These are phyloP conservation scores for Hansenula sp. DNA, from an alignment of 1,139 yeast species.

Conservation along the genomic window DNA sequence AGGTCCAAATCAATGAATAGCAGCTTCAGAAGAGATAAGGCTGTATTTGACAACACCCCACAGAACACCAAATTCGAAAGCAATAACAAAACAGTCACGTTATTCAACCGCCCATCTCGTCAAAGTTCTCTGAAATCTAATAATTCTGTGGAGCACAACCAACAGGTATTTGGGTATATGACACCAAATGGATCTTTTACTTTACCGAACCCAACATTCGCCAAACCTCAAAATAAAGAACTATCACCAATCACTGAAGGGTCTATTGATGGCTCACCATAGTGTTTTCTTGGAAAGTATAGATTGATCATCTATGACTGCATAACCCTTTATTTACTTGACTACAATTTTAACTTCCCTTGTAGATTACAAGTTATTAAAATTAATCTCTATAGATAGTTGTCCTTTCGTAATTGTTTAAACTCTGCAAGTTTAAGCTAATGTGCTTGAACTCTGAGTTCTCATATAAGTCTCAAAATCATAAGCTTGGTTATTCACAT, in stretches of 20 bases:
- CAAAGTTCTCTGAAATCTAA: slow-evolving; percentile 8
- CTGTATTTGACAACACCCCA: slow-evolving; percentile 24
- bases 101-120: slow-evolving; percentile 32
- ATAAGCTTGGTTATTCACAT: slow-evolving; percentile 11
- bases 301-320: too few relatives aligned
- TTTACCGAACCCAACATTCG: slow-evolving; percentile 17
- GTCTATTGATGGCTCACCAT: slow-evolving; percentile 18
- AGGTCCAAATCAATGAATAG: slow-evolving; percentile 19
- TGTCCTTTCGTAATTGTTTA: too few relatives aligned
- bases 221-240: slow-evolving; percentile 12
- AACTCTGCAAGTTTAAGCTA: neutral
- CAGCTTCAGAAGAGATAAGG: slow-evolving; percentile 15
- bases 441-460: neutral
- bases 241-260: slow-evolving; percentile 24
- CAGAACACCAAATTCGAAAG: slow-evolving; percentile 48
- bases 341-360: too few relatives aligned
- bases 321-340: too few relatives aligned
- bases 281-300: too few relatives aligned
- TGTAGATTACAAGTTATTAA: too few relatives aligned
- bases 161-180: slow-evolving; percentile 8
- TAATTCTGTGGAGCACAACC: slow-evolving; percentile 2
- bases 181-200: slow-evolving; percentile 21
- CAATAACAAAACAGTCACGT: slow-evolving; percentile 52
- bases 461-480: slow-evolving; percentile 15
- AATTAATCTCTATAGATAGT: too few relatives aligned